A percentile compares a stretch with the other conserved stretches of the same genome.
phyloP scores from a whole-genome alignment of 2,329 filamentous ascomycete species.

The Pyrenochaeta sp. region DNA sequence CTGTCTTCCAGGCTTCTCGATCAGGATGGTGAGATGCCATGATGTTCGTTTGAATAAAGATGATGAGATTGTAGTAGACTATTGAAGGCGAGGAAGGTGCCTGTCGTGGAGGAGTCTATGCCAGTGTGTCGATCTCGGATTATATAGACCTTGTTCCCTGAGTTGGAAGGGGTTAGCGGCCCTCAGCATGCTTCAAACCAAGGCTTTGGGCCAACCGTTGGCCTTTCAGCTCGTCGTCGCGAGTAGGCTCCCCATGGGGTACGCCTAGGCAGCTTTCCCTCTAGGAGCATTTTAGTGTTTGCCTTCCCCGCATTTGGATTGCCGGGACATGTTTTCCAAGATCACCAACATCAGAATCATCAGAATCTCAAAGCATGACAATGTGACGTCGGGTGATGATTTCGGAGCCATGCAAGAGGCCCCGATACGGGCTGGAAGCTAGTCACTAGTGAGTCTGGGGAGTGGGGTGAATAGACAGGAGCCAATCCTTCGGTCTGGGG shows the following conservation, averaged over 20 bases:
- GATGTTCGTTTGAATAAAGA: too few relatives aligned
- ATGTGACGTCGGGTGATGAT: not conserved
- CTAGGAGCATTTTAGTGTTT: not conserved
- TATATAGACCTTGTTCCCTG: conserved; percentile 1
- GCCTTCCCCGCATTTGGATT: not conserved
- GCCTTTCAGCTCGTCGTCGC: too few relatives aligned
- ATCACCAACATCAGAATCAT: not conserved
- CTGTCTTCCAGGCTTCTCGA: conserved; percentile 9
- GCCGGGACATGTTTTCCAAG: conserved; percentile 2
- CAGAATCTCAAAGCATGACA: not conserved
- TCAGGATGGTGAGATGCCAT: conserved; percentile 13
- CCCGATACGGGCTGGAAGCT: not conserved
- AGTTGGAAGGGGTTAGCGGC: not conserved
- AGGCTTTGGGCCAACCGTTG: too few relatives aligned
- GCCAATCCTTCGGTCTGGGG: not conserved
- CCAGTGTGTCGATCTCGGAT: conserved; percentile 1
- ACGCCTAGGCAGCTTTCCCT: not conserved
- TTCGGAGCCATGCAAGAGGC: not conserved
- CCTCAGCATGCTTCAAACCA: not conserved
- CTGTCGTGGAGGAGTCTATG: too few relatives aligned
- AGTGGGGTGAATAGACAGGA: not conserved
- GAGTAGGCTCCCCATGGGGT: conserved; percentile 1
- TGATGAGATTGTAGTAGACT: too few relatives aligned
- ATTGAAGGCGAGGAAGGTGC: too few relatives aligned
- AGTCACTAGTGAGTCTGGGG: not conserved